Evolutionary conservation across 176 grass and related monocot species (phyloP).

Genomic region (Lolium rigidum): DNA sequence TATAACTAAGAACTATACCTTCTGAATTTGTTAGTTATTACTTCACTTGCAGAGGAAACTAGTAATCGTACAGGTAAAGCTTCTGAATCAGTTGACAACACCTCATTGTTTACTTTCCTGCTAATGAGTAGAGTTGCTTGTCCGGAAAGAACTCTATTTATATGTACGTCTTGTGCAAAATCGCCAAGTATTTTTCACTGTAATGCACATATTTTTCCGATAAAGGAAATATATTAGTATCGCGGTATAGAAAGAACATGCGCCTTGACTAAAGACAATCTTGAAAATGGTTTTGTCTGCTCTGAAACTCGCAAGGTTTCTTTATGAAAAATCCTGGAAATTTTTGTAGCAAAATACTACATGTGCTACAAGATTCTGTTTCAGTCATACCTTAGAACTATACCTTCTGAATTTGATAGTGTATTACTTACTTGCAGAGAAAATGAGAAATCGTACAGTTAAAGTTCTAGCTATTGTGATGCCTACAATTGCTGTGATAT

Average conservation of each 20-base stretch:
- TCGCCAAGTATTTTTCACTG: neutral
- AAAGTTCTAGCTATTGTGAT: conserved; percentile 39
- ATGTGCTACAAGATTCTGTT: neutral
- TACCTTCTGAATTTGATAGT: neutral
- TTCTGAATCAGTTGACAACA: neutral
- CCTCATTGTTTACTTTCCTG: neutral
- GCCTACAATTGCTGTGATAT: conserved; percentile 23
- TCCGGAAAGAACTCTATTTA: neutral
- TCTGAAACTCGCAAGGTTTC: neutral
- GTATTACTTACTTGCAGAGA: conserved; percentile 36
- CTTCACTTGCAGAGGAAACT: conserved; percentile 39
- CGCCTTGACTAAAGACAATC: neutral
- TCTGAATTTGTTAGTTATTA: neutral
- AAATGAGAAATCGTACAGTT: conserved; percentile 8
- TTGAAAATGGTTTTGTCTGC: conserved; percentile 1
- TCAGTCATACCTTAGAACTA: neutral
- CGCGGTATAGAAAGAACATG: neutral
- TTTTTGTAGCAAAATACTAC: neutral
- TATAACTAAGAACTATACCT: neutral
- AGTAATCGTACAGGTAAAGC: neutral
- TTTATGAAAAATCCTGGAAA: neutral
- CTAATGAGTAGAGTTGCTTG: neutral
- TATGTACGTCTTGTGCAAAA: neutral
- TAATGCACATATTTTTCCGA: neutral
- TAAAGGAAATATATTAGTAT: too few relatives aligned